phyloP scores from a whole-genome alignment of 2,329 filamentous ascomycete species.

The Gnomoniopsis sp. region DNA sequence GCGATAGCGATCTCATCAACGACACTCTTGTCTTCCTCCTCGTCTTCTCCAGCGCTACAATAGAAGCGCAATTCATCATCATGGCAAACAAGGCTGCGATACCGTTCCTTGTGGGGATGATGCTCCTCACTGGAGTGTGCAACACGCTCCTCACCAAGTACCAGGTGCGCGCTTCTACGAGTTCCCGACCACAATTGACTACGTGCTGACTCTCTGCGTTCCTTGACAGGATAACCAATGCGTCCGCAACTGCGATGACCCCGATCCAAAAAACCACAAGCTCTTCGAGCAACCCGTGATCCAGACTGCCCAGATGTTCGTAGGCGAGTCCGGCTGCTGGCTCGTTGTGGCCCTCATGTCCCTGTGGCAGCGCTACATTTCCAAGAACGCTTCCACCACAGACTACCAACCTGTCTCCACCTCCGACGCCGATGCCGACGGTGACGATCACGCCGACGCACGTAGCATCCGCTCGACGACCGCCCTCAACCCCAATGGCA shows the following conservation, averaged over 20 bases:
- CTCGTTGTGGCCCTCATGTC: slow-evolving; percentile 73
- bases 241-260: slow-evolving; percentile 78
- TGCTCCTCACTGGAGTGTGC: slow-evolving; percentile 92
- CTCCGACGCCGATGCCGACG: slow-evolving; percentile 41
- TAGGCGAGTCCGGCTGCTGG: slow-evolving; percentile 96
- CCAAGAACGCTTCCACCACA: slow-evolving; percentile 37
- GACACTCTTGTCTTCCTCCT: neutral
- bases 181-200: neutral
- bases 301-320: slow-evolving; percentile 97
- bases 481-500: slow-evolving; percentile 36
- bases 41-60: neutral
- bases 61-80: slow-evolving; percentile 13
- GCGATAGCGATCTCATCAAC: neutral
- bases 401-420: slow-evolving; percentile 66
- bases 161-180: slow-evolving; percentile 57
- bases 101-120: slow-evolving; percentile 88
- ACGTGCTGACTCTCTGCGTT: slow-evolving; percentile 19
- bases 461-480: slow-evolving; percentile 41
- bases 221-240: slow-evolving; percentile 83
- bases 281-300: slow-evolving; percentile 93
- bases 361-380: slow-evolving; percentile 58
- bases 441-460: slow-evolving; percentile 43
- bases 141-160: slow-evolving; percentile 97
- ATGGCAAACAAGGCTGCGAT: slow-evolving; percentile 74
- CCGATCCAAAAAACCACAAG: slow-evolving; percentile 61